Base-by-base conservation (phyloP, 208 protist species). In the Plasmodiophora brassicae region DNA sequence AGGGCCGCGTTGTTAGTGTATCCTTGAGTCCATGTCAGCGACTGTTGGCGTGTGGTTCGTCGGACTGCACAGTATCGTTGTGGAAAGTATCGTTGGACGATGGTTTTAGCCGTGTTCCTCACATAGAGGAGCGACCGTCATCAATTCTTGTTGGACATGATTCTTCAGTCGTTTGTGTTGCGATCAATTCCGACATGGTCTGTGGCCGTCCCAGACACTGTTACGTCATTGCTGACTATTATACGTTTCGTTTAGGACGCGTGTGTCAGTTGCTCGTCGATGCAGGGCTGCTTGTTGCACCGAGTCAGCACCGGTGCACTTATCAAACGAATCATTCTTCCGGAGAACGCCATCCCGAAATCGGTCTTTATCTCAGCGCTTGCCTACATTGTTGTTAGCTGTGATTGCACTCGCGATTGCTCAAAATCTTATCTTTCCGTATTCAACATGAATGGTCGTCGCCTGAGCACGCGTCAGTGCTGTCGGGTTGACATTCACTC, bases 241-340 rank as follows among this genome's bases (percentile, higher is more conserved):
- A 78, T 78, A n/a, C n/a, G n/a, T 78, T 8, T 32, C 5, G 5
- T 78, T 14, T 38, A 78, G 65, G 41, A 78, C 41, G 41, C 41
- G 20, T 78, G 65, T 78, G 65, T 78, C 65, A 78, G 65, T 78
- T 78, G 65, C 65, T 78, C 65, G 32, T 5, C 5, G 65, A 8
- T 44, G 41, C n/a, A n/a, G 41, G n/a, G 5, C 5, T 78, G 65
- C 65, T 78, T 78, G 41, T n/a, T 78, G 20, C 65, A 78, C 41
- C 65, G 65, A 32, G 32, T 78, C 5, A 5, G 41, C 41, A 5
- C 5, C 41, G 65, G 65, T 32, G 32, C 20, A 32, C 41, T 78
- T 44, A 32, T 78, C 5, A n/a, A 38, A 78, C 5, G 41, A 38
- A 5, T 78, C n/a, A 38, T 32, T 14, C n/a, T 78, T 32, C 41